phyloP scores from a whole-genome alignment of 306 rosid genomes.

The Malus sylvestris region DNA sequence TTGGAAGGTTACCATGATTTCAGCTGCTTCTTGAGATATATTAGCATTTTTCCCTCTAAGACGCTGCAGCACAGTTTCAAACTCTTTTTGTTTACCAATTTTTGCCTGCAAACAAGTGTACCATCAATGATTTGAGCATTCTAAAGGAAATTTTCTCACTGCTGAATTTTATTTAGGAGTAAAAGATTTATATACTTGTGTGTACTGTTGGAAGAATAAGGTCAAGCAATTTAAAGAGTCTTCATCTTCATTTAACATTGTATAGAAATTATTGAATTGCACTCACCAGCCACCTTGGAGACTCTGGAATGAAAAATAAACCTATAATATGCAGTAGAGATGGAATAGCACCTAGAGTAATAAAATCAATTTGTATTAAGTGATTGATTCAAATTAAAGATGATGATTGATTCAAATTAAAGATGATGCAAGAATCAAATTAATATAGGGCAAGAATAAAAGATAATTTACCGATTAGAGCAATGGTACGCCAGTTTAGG shows the following conservation, averaged over 20 bases:
- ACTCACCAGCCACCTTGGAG: slow-evolving; percentile 95
- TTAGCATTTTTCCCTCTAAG: slow-evolving; percentile 28
- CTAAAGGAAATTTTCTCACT: not conserved
- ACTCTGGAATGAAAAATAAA: slow-evolving; percentile 69
- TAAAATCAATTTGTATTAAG: not conserved
- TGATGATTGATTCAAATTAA: not conserved
- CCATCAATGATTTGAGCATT: not conserved
- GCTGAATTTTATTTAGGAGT: not conserved
- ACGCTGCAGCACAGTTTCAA: slow-evolving; percentile 22
- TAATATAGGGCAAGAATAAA: not conserved
- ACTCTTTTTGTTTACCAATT: slow-evolving; percentile 14
- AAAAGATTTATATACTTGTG: not conserved
- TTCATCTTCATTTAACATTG: no score
- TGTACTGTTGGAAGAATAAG: not conserved
- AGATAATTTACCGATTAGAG: slow-evolving; percentile 25
- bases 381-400: not conserved
- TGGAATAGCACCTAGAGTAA: slow-evolving; percentile 46
- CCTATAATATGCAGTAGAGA: slow-evolving; percentile 55
- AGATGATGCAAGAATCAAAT: slow-evolving; percentile 3
- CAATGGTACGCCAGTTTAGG: slow-evolving; percentile 36
- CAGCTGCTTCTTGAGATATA: slow-evolving; percentile 28
- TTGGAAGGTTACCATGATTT: slow-evolving; percentile 25
- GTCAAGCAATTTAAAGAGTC: not conserved
- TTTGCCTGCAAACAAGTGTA: slow-evolving; percentile 24
- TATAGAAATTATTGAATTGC: not conserved